phyloP scores from a whole-genome alignment of 345 rosid genomes.

The Bruguiera sexangula region DNA sequence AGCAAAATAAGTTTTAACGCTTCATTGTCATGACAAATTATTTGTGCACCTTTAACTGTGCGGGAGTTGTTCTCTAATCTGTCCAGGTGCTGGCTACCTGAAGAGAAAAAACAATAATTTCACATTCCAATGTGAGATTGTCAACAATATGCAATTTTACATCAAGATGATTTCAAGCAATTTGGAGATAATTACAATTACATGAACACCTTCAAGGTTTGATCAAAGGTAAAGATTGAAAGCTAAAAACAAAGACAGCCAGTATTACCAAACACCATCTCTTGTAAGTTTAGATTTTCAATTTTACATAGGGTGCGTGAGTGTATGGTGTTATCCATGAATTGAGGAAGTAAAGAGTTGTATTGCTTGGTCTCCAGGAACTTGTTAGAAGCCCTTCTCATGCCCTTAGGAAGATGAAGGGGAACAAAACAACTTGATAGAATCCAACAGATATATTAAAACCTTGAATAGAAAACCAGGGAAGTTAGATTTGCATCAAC shows the following conservation, averaged over 20 bases:
- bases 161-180: not conserved
- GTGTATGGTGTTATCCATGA: not conserved
- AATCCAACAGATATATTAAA: too few species aligned
- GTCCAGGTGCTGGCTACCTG: constrained; percentile 66
- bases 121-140: not conserved
- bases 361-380: too few species aligned
- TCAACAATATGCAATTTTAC: not conserved
- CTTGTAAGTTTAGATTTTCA: not conserved
- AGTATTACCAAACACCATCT: not conserved
- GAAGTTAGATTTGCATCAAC: too few species aligned
- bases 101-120: constrained; percentile 14
- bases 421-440: too few species aligned
- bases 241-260: not conserved
- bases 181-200: not conserved
- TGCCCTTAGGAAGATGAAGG: too few species aligned
- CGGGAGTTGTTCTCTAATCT: constrained; percentile 73
- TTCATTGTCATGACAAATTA: constrained; percentile 70
- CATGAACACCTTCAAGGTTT: not conserved
- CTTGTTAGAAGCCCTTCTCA: too few species aligned
- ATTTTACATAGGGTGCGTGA: not conserved
- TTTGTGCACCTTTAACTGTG: constrained; percentile 84
- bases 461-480: too few species aligned
- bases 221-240: not conserved
- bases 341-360: not conserved
- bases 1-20: constrained; percentile 54